A percentile compares a stretch with the other conserved stretches of the same genome.
Evolutionary conservation across 2,329 filamentous ascomycete genomes (phyloP).

Genomic region (Pseudogymnoascus sp.): DNA sequence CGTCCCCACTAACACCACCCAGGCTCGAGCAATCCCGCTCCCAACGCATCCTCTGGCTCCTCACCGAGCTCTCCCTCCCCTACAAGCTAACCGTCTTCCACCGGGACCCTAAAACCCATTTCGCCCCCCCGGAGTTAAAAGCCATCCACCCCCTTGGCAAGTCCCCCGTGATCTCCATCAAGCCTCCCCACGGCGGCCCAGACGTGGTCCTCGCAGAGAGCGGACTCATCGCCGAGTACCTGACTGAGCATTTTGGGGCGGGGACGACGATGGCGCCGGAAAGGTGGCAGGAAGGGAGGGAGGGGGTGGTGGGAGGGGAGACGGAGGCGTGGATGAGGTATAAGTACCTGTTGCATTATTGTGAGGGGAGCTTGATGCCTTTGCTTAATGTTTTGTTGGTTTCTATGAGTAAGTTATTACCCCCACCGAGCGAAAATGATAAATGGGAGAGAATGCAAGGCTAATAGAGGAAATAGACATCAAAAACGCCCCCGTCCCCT

Average conservation of each 20-base stretch:
- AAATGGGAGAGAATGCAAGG: too few species aligned
- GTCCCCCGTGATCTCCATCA: conserved; percentile 69
- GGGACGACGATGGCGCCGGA: conserved; percentile 45
- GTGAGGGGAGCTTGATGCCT: conserved; percentile 77
- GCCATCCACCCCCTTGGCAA: conserved; percentile 81
- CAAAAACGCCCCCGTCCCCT: conserved; percentile 51
- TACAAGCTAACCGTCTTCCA: conserved; percentile 80
- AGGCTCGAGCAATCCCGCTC: conserved; percentile 62
- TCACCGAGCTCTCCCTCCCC: conserved; percentile 63
- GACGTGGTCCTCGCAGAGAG: conserved; percentile 71
- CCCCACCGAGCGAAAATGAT: too few species aligned
- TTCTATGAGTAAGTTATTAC: conserved; percentile 39
- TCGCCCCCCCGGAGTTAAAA: conserved; percentile 72
- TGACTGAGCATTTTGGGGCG: conserved; percentile 57
- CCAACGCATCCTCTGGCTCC: conserved; percentile 63
- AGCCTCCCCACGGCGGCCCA: conserved; percentile 35
- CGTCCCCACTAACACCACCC: neutral
- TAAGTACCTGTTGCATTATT: conserved; percentile 72
- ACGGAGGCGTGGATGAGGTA: conserved; percentile 55
- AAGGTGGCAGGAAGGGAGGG: conserved; percentile 52
- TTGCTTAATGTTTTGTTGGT: conserved; percentile 60
- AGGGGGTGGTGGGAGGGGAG: conserved; percentile 53
- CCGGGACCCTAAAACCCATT: conserved; percentile 51
- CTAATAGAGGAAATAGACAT: conserved; percentile 38
- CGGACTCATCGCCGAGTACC: conserved; percentile 73